Evolutionary conservation across 805 yeast genomes (phyloP).

Genomic region (Sugiyamaella qingdaonensis): DNA sequence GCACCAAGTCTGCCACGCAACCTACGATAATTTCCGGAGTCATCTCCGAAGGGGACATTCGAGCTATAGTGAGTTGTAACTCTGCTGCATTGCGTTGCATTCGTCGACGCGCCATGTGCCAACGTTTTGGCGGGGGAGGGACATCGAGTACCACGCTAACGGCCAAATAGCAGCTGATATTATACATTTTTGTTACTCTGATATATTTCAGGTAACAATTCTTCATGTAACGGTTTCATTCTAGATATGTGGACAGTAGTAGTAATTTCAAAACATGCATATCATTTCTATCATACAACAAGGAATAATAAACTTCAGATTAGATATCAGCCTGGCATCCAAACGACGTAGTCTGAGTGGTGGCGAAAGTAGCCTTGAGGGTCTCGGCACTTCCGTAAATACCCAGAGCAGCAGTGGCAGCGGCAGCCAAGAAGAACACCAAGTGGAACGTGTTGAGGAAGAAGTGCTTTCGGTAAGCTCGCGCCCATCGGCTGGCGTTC

Average conservation of each 20-base stretch:
- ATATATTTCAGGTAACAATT: background rate
- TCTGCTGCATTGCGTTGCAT: too few relatives aligned
- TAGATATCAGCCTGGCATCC: conserved; percentile 16
- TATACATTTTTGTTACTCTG: background rate
- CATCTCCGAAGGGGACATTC: too few relatives aligned
- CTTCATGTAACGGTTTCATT: too few relatives aligned
- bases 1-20: too few relatives aligned
- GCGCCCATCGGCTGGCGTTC: conserved; percentile 34
- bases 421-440: conserved; percentile 31
- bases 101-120: too few relatives aligned
- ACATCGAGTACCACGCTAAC: too few relatives aligned
- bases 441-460: conserved; percentile 23
- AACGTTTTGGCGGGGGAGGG: too few relatives aligned
- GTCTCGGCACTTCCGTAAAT: conserved; percentile 25
- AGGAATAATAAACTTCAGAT: background rate
- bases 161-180: too few relatives aligned
- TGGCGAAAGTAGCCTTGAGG: conserved; percentile 18
- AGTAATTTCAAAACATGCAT: background rate
- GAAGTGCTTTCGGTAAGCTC: conserved; percentile 29
- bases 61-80: too few relatives aligned
- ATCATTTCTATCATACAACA: background rate
- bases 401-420: conserved; percentile 32
- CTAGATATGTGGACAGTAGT: too few relatives aligned
- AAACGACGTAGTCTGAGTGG: conserved; percentile 18
- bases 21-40: too few relatives aligned